Conservation (phyloP, 805 yeast genomes). For the Ogataea salicorniae region DNA sequence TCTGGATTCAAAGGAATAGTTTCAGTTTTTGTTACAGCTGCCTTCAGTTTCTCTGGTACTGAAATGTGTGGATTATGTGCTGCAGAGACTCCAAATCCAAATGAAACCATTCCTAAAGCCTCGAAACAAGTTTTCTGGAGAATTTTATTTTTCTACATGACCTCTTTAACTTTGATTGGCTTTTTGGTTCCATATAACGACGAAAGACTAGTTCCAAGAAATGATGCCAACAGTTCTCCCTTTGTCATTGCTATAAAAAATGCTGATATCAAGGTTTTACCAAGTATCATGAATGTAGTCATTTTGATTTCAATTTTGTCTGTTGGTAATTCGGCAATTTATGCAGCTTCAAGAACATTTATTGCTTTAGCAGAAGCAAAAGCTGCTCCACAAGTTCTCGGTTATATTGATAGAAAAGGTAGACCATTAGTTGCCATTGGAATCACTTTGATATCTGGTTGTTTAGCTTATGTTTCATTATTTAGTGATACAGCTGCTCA, state of each 20-base stretch:
- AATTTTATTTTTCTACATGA: constrained; percentile 42
- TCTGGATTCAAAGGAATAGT: constrained; percentile 49
- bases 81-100: constrained; percentile 44
- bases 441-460: constrained; percentile 36
- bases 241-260: constrained; percentile 42
- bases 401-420: constrained; percentile 45
- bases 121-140: constrained; percentile 56
- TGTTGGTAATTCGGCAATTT: constrained; percentile 52
- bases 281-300: constrained; percentile 37
- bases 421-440: constrained; percentile 44
- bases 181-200: constrained; percentile 43
- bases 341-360: constrained; percentile 50
- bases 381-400: constrained; percentile 38
- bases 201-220: constrained; percentile 26
- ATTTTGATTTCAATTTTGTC: constrained; percentile 37
- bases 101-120: constrained; percentile 45
- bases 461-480: constrained; percentile 42
- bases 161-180: constrained; percentile 41
- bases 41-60: constrained; percentile 50
- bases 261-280: constrained; percentile 33
- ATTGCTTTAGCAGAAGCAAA: constrained; percentile 42
- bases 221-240: constrained; percentile 38
- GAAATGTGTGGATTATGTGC: constrained; percentile 49
- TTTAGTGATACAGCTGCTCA: constrained; percentile 33
- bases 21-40: constrained; percentile 50